These are phyloP conservation scores for Leptodontidium sp. DNA, from an alignment of 2,329 filamentous ascomycete genomes.

Conservation along the genomic window DNA sequence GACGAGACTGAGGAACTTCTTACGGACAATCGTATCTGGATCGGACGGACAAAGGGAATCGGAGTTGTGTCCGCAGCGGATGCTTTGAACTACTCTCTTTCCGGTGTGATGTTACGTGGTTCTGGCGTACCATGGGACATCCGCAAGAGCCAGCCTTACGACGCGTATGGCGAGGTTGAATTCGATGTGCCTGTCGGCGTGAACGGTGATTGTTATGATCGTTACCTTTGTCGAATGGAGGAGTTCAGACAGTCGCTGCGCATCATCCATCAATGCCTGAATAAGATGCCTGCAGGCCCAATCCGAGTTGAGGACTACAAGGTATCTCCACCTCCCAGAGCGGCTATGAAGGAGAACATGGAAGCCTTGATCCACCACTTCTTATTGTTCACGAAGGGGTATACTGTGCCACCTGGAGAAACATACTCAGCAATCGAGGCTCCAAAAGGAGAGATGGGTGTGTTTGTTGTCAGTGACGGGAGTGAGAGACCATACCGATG, in stretches of 20 bases:
- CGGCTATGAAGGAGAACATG: constrained; percentile 99
- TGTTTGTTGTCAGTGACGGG: constrained; percentile 94
- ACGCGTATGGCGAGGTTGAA: constrained; percentile 97
- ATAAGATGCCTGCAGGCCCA: constrained; percentile 97
- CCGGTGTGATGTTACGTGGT: constrained; percentile 96
- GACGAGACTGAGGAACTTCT: constrained; percentile 99
- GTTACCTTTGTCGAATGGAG: constrained; percentile 99
- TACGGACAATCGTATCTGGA: constrained; percentile 99
- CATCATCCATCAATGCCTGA: constrained; percentile 98
- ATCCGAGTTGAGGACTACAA: constrained; percentile 99
- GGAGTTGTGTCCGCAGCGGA: constrained; percentile 92
- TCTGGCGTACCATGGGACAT: constrained; percentile 97
- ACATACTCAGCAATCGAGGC: constrained; percentile 98
- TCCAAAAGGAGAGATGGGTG: constrained; percentile 99
- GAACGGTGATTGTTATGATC: constrained; percentile 99
- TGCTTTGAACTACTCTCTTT: constrained; percentile 96
- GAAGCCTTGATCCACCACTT: constrained; percentile 99
- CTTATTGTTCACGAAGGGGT: constrained; percentile 97
- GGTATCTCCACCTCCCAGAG: constrained; percentile 91
- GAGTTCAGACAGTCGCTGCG: constrained; percentile 98
- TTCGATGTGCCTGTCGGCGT: constrained; percentile 97
- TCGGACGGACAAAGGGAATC: constrained; percentile 87
- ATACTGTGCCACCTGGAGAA: constrained; percentile 95
- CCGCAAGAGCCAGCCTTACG: constrained; percentile 95
- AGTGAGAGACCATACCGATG: constrained; percentile 96